Percentiles rank a stretch among this genome's conserved stretches.
Evolutionary conservation across 768 basidiomycete genomes (phyloP).

Genomic region (Termitomyces sp.): DNA sequence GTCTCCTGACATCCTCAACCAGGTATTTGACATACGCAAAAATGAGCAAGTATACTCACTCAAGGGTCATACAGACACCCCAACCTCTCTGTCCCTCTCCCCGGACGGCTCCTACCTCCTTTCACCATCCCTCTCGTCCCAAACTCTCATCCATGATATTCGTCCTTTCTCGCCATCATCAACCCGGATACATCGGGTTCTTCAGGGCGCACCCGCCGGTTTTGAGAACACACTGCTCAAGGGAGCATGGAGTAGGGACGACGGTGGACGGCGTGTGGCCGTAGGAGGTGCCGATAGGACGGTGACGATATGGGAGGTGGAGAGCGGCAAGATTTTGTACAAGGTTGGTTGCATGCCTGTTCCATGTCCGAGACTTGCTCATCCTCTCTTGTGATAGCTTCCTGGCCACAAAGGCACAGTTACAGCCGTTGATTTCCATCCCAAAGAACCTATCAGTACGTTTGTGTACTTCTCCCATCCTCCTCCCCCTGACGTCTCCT

Average conservation of each 20-base stretch:
- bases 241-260: constrained; percentile 85
- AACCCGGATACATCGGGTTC: constrained; percentile 70
- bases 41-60: constrained; percentile 75
- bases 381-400: constrained; percentile 39
- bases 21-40: constrained; percentile 92
- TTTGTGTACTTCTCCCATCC: constrained; percentile 8
- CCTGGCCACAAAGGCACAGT: constrained; percentile 98
- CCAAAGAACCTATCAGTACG: constrained; percentile 92
- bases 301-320: constrained; percentile 85
- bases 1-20: neutral
- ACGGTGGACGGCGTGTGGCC: constrained; percentile 75
- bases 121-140: constrained; percentile 87
- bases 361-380: neutral
- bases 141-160: constrained; percentile 86
- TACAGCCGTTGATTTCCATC: constrained; percentile 93
- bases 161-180: constrained; percentile 90
- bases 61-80: constrained; percentile 85
- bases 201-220: constrained; percentile 86
- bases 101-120: constrained; percentile 86
- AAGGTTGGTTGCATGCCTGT: constrained; percentile 47
- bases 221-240: constrained; percentile 86
- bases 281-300: constrained; percentile 89
- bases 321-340: constrained; percentile 69
- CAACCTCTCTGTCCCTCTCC: constrained; percentile 88
- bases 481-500: neutral